A percentile compares a stretch with the other conserved stretches of the same genome.
Conservation (phyloP, 345 rosid genomes). For the Linum trigynum region DNA sequence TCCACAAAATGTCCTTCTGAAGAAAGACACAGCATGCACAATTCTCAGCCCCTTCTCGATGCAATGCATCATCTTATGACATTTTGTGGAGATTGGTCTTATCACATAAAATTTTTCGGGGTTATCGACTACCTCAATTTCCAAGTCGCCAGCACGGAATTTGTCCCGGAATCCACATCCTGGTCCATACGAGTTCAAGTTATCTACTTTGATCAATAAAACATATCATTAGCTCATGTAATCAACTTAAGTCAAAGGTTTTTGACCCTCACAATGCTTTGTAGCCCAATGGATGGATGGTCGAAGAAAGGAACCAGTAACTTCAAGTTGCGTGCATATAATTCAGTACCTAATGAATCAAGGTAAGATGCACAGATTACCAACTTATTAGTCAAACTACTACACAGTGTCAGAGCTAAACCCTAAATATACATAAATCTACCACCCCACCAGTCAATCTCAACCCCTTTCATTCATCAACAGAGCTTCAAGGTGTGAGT, state of each 20-base stretch:
- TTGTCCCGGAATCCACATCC: constrained; percentile 26
- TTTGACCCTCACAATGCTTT: constrained; percentile 55
- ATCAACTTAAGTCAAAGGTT: not conserved
- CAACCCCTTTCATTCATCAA: no score
- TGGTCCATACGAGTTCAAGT: constrained; percentile 18
- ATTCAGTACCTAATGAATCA: constrained; percentile 41
- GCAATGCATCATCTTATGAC: no score
- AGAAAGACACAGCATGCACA: not conserved
- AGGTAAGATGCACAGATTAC: constrained; percentile 1
- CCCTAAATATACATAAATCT: not conserved
- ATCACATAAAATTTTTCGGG: no score
- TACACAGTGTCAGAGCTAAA: not conserved
- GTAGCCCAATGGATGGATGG: constrained; percentile 54
- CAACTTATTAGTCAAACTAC: no score
- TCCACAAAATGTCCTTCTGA: not conserved
- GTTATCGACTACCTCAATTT: constrained; percentile 48
- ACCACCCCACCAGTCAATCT: not conserved
- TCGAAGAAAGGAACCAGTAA: constrained; percentile 84
- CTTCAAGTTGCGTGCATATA: constrained; percentile 74
- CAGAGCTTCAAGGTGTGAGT: not conserved
- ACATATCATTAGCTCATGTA: not conserved
- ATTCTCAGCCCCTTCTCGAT: no score
- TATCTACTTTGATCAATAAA: not conserved
- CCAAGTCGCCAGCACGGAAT: constrained; percentile 55
- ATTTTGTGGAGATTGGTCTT: no score